Conservation (phyloP, 1,284 basidiomycete species). For the Papiliotrema flavescens region DNA sequence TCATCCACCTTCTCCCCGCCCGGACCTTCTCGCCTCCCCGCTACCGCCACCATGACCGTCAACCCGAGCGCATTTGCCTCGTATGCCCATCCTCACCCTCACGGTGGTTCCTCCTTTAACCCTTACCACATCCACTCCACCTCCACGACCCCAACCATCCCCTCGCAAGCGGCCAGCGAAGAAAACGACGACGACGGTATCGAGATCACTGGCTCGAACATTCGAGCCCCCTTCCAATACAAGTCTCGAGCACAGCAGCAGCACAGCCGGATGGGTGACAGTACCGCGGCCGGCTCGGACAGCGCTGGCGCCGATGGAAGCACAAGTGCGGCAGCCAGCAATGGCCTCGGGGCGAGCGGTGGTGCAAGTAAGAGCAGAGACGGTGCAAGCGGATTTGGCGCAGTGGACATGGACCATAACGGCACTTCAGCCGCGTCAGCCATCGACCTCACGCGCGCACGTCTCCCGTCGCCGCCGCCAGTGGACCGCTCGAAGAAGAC, state of each 20-base stretch:
- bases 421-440: slow-evolving; percentile 5
- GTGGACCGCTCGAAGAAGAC: slow-evolving; percentile 29
- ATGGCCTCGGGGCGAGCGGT: not conserved
- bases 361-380: not conserved
- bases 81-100: too few species aligned
- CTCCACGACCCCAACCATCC: not conserved
- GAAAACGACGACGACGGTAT: not conserved
- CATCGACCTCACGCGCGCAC: slow-evolving; percentile 26
- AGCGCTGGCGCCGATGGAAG: not conserved
- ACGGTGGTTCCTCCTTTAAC: too few species aligned
- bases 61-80: too few species aligned
- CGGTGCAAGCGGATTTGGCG: too few species aligned
- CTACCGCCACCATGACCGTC: too few species aligned
- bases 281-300: too few species aligned
- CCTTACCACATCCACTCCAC: not conserved
- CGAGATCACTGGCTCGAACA: slow-evolving; percentile 3
- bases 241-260: not conserved
- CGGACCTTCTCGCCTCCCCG: too few species aligned
- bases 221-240: not conserved
- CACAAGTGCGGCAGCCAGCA: not conserved
- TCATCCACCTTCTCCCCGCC: too few species aligned
- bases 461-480: slow-evolving; percentile 21
- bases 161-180: not conserved
- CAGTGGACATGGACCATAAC: not conserved
- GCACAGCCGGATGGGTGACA: too few species aligned